Base-by-base conservation (phyloP, 1,284 basidiomycete genomes). In the Anthracocystis panici-leucophaei region DNA sequence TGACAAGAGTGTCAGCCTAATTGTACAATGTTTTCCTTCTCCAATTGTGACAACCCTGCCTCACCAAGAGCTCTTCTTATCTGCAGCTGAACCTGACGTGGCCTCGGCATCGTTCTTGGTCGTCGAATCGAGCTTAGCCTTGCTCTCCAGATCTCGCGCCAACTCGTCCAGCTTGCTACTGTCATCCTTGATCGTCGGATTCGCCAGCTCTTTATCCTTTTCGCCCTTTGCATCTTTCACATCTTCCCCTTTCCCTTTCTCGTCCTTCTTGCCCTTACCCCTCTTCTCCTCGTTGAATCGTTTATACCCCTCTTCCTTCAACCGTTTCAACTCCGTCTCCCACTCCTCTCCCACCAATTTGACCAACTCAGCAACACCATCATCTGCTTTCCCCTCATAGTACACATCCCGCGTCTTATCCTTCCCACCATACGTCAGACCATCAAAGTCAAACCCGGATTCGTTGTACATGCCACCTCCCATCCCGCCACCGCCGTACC, bases 401-500 rank as follows among this genome's bases (percentile, higher is more conserved):
- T 79, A 83, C 6, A 80, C 69, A 33, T 85, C 83, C 6, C 83
- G 53, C 2, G 80, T 65, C 21, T 52, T 52, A 27, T 65, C 51
- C 55, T 40, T 46, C 9, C 71, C 79, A 5, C 69, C 68, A n/a
- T 60, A 65, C 5, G 77, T 66, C 33, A 67, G 42, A 4, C 80
- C 80, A 12, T 78, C 71, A 56, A 84, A 85, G 40, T 84, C 83
- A 50, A 85, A 85, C 0, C 83, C 83, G 11, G 56, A 52, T 44
- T 81, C 79, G 46, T 60, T 70, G 33, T 69, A 59, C 45, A 65
- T 56, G 6, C 53, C 59, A 7, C 55, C 55, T 18, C 72, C 60
- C 69, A 80, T 71, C 5, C 82, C 86, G 4, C 83, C 82, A 57
- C 87, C 87, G 1, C 82, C 79, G 52, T 86, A 86, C 1, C 87